These are phyloP conservation scores for Murraya koenigii DNA, from an alignment of 345 rosid genomes.

Conservation along the genomic window DNA sequence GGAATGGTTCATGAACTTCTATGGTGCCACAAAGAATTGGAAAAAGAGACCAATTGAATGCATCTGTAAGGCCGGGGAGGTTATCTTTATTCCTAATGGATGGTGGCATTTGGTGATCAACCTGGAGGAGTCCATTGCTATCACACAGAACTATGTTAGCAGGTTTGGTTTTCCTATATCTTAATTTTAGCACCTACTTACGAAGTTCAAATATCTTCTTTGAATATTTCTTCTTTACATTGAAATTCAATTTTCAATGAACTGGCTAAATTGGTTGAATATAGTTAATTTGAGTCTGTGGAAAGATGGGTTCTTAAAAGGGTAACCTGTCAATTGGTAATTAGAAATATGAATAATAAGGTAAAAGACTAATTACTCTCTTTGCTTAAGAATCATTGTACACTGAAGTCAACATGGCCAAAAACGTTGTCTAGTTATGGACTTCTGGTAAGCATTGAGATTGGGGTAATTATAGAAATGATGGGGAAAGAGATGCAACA, in stretches of 20 bases:
- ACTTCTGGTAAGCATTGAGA: not conserved
- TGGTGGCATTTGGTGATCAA: slow-evolving; percentile 99
- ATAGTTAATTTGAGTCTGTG: not conserved
- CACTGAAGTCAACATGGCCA: not conserved
- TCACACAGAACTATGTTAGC: slow-evolving; percentile 96
- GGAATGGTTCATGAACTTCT: slow-evolving; percentile 99
- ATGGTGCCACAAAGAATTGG: slow-evolving; percentile 72
- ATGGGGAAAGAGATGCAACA: not conserved
- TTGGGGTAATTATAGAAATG: not conserved
- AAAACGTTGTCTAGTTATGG: not conserved
- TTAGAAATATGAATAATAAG: not conserved
- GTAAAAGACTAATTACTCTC: not conserved
- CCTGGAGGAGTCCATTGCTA: slow-evolving; percentile 89
- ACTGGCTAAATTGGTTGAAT: not conserved
- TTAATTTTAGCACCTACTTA: slow-evolving; percentile 1
- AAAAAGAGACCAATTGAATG: slow-evolving; percentile 82
- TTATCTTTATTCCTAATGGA: slow-evolving; percentile 91
- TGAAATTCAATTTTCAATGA: not conserved
- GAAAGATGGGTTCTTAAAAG: not conserved
- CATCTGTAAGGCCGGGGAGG: slow-evolving; percentile 91
- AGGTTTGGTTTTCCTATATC: slow-evolving; percentile 40
- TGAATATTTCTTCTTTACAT: not conserved
- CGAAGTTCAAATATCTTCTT: slow-evolving; percentile 6
- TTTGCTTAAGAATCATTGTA: too few species aligned
- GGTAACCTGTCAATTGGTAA: not conserved